Conservation (phyloP, 139 green algal genomes). For the Marvania coccoides region DNA sequence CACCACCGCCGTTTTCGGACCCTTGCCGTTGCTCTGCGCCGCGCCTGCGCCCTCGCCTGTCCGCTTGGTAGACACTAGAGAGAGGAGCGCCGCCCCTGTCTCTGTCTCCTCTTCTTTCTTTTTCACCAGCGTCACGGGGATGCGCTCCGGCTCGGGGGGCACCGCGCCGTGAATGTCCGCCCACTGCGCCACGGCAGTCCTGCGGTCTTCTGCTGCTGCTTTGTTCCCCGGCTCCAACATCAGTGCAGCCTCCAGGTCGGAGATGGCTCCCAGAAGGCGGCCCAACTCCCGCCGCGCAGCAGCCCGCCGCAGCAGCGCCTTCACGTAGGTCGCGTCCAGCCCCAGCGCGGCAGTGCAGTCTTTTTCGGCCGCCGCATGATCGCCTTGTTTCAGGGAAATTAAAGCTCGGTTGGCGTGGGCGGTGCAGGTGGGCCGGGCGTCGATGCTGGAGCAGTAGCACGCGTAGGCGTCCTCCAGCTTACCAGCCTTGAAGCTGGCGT, state of each 20-base stretch:
- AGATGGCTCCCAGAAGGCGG: conserved; percentile 29
- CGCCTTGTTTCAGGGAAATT: conserved; percentile 47
- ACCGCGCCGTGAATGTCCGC: background rate
- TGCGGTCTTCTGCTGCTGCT: conserved; percentile 32
- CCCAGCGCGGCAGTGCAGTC: conserved; percentile 52
- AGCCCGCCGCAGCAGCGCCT: conserved; percentile 49
- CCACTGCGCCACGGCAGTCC: background rate
- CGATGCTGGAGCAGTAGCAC: conserved; percentile 49
- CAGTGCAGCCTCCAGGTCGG: conserved; percentile 62
- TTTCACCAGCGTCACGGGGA: too few relatives aligned
- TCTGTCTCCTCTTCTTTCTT: too few relatives aligned
- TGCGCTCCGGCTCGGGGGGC: background rate
- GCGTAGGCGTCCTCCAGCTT: conserved; percentile 39
- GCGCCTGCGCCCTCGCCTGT: too few relatives aligned
- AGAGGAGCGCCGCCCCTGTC: too few relatives aligned
- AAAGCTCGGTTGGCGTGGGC: conserved; percentile 64
- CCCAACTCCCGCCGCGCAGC: conserved; percentile 41
- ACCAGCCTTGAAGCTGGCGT: conserved; percentile 55
- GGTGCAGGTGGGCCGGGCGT: conserved; percentile 32
- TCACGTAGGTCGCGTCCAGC: conserved; percentile 55
- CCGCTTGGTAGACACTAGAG: too few relatives aligned
- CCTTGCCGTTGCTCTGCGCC: too few relatives aligned
- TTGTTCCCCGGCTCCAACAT: conserved; percentile 52
- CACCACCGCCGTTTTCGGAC: too few relatives aligned
- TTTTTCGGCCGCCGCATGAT: conserved; percentile 34